These are phyloP conservation scores for Neurospora terricola DNA, from an alignment of 495 filamentous ascomycete genomes.

Conservation along the genomic window DNA sequence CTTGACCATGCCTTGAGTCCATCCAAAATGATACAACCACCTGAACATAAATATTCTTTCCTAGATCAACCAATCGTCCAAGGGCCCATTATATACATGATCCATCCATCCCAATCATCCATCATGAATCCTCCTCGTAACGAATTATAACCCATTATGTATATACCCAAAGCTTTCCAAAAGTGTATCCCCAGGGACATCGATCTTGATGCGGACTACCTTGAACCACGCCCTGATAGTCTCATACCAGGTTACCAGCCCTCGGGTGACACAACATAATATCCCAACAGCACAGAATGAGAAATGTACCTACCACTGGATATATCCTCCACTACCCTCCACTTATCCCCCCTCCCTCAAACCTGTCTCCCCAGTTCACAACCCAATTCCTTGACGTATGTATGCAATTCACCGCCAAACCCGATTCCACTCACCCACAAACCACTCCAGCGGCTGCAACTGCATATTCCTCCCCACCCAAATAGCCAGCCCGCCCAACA, in stretches of 20 bases:
- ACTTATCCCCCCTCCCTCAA: background rate
- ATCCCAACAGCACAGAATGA: too few species aligned
- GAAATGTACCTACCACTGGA: background rate
- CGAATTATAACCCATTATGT: background rate
- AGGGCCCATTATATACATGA: background rate
- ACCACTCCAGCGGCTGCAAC: constrained; percentile 14
- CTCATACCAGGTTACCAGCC: too few species aligned
- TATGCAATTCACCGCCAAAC: constrained; percentile 11
- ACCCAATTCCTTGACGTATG: background rate
- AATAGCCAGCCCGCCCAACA: constrained; percentile 63
- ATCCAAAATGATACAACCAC: background rate
- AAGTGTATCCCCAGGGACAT: background rate
- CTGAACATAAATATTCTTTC: background rate
- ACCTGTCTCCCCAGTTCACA: background rate
- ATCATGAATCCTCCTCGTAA: background rate
- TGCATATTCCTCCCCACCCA: constrained; percentile 39
- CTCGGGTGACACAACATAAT: too few species aligned
- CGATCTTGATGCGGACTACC: too few species aligned
- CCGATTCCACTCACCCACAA: constrained; percentile 20
- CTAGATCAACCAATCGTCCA: background rate
- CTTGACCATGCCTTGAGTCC: background rate
- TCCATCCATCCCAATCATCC: background rate
- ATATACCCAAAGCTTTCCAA: background rate
- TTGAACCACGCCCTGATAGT: too few species aligned
- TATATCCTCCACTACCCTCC: background rate